Evolutionary conservation across 1,139 yeast species (phyloP).

Genomic region (Suhomyces panamericanus): DNA sequence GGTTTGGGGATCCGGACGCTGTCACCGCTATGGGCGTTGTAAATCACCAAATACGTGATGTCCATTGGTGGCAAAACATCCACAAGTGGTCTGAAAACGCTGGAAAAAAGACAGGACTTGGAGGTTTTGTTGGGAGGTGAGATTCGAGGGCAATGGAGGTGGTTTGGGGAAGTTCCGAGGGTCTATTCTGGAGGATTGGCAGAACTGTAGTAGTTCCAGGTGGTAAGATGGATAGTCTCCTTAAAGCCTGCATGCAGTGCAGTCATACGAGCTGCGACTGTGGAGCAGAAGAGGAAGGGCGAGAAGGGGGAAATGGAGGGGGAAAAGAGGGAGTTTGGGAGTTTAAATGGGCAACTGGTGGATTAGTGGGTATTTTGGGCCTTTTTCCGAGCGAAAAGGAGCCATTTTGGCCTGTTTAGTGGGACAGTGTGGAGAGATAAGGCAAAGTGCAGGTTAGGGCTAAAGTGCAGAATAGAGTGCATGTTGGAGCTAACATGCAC

Average conservation of each 20-base stretch:
- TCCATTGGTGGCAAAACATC: constrained; percentile 11
- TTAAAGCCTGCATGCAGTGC: constrained; percentile 3
- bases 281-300: neutral
- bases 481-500: neutral
- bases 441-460: neutral
- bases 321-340: neutral
- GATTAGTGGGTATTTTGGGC: neutral
- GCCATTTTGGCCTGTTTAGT: neutral
- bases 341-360: neutral
- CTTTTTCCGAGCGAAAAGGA: neutral
- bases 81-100: neutral
- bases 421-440: too few species aligned
- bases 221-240: constrained; percentile 1
- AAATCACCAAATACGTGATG: constrained; percentile 32
- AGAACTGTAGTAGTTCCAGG: neutral
- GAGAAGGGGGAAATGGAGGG: neutral
- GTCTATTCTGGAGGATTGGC: neutral
- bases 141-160: neutral
- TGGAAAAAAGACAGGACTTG: neutral
- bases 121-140: neutral
- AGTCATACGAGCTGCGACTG: constrained; percentile 1
- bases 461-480: neutral
- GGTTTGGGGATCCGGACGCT: constrained; percentile 42
- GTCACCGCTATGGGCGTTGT: constrained; percentile 45
- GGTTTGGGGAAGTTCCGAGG: neutral